phyloP scores from a whole-genome alignment of 1,139 yeast genomes.

The Protomyces gravidus region DNA sequence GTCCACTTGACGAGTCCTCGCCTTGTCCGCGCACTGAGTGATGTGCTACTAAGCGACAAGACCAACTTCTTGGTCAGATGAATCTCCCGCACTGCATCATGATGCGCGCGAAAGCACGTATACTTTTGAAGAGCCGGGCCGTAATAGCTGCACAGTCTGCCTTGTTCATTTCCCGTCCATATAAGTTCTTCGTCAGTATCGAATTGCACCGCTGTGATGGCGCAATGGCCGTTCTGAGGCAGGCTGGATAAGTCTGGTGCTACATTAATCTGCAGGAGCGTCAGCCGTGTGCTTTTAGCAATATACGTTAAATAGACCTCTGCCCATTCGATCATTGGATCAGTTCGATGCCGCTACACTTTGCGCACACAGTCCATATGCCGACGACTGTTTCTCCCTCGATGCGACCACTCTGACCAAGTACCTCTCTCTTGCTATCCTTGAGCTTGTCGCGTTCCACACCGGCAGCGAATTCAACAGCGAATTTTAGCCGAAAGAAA shows the following conservation, averaged over 20 bases:
- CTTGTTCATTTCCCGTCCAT: constrained; percentile 77
- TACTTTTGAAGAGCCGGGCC: constrained; percentile 46
- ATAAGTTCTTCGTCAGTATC: constrained; percentile 69
- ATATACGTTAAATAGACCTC: neutral
- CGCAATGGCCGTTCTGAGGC: neutral
- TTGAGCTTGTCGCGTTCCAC: no score
- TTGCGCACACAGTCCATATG: no score
- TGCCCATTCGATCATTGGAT: constrained; percentile 18
- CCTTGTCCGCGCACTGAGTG: constrained; percentile 41
- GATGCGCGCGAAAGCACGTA: constrained; percentile 43
- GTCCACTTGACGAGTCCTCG: constrained; percentile 40
- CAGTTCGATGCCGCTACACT: neutral
- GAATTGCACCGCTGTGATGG: constrained; percentile 47
- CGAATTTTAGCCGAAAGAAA: neutral
- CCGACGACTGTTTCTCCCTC: no score
- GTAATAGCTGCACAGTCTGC: constrained; percentile 49
- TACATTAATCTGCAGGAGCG: neutral
- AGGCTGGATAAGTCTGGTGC: constrained; percentile 8
- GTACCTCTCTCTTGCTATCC: no score
- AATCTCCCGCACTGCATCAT: constrained; percentile 38
- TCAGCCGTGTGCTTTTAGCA: no score
- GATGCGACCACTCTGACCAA: no score
- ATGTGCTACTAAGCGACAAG: constrained; percentile 39
- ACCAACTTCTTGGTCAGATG: constrained; percentile 41
- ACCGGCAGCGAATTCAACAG: no score